Evolutionary conservation across 352 stramenopile species (phyloP), one percentile per base, ranked within the genome.

Genomic region (Pythium volutum): DNA sequence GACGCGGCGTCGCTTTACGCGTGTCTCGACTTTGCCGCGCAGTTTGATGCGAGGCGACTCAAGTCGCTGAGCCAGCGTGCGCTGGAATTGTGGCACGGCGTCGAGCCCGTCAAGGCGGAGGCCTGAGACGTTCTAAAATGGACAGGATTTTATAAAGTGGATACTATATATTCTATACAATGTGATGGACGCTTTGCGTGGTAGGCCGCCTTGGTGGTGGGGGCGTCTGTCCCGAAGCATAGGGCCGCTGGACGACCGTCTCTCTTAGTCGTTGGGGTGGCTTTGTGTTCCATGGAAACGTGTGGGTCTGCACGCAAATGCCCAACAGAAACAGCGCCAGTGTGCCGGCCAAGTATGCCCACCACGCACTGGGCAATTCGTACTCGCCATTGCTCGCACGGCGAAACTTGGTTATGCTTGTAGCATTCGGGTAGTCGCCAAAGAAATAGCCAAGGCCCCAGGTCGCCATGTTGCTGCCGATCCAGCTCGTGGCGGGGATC

Each of bases 361-460:
- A 95, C 81, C 85, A 93, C 7, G 76, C 79, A 23, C 67, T 69
- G 9, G 79, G 79, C 36, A 95, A 81, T 9, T 71, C 64, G 63
- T 93, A 94, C 14, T 79, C 54, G 36, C 75, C 77, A 4, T 79
- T 61, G 20, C 51, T 62, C 66, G 67, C 3, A n/a, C 46, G 51
- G 14, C 73, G 64, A 47, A 87, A 85, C 33, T 77, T 61, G 36
- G 77, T 72, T 22, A 91, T 69, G 48, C 81, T 66, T 16, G 73
- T 75, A 31, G 69, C 76, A 33, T 83, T 91, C 10, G 80, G 78
- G 59, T 87, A 91, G 48, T 79, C 71, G 15, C 80, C 80, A 7
- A 77, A 73, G 49, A 91, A 89, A 62, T 87, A 88, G 10, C 79
- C 82, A 22, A 91, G 53, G 25, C 79, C 79, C 70, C 74, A 83